phyloP scores from a whole-genome alignment of 2,329 filamentous ascomycete species.

The Aspergillus awamori region DNA sequence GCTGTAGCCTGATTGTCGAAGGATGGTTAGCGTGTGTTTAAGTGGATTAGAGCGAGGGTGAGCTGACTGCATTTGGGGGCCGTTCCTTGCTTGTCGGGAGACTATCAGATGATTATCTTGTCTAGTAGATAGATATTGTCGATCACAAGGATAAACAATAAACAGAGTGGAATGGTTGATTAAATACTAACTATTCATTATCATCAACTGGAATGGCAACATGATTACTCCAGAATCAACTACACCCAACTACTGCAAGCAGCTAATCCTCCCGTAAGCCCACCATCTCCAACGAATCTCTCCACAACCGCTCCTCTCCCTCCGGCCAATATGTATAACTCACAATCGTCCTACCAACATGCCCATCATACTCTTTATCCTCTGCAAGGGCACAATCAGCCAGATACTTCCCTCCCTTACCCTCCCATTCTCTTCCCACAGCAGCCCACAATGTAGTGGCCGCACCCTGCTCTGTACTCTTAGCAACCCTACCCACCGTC shows the following conservation, averaged over 20 bases:
- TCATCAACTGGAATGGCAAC: neutral
- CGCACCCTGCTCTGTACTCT: slow-evolving; percentile 42
- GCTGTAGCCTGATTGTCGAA: too few relatives aligned
- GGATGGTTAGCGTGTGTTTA: too few relatives aligned
- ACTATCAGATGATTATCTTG: too few relatives aligned
- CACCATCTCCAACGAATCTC: slow-evolving; percentile 30
- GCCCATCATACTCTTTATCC: slow-evolving; percentile 16
- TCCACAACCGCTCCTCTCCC: slow-evolving; percentile 36
- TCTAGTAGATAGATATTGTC: too few relatives aligned
- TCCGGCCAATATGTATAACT: slow-evolving; percentile 31
- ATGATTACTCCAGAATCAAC: neutral
- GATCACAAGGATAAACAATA: too few relatives aligned
- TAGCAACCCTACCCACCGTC: slow-evolving; percentile 27
- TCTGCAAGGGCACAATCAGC: slow-evolving; percentile 30
- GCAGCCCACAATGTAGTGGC: slow-evolving; percentile 27
- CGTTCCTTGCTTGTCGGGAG: too few relatives aligned
- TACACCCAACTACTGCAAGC: neutral
- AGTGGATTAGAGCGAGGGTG: too few relatives aligned
- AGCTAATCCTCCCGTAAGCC: slow-evolving; percentile 13
- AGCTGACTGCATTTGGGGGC: too few relatives aligned
- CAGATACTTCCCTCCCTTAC: slow-evolving; percentile 40
- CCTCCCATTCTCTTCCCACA: neutral
- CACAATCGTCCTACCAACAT: slow-evolving; percentile 19
- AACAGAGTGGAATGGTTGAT: too few relatives aligned
- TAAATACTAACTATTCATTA: neutral